These are phyloP conservation scores for Prunus mume DNA, from an alignment of 306 rosid species.

Conservation along the genomic window DNA sequence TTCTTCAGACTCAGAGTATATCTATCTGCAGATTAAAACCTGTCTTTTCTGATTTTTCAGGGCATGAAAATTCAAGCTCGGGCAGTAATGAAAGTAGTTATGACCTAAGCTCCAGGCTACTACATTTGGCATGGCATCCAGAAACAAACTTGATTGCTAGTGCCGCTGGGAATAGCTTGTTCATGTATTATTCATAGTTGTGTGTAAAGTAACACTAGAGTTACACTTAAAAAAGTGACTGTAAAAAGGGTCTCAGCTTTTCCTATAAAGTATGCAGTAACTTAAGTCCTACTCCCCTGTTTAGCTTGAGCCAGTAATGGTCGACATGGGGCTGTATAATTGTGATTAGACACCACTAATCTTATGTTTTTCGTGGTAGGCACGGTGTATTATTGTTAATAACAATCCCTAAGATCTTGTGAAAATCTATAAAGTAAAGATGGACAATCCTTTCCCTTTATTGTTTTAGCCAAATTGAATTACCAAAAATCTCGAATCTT, in stretches of 20 bases:
- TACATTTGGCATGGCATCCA: slow-evolving; percentile 69
- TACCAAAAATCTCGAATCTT: not conserved
- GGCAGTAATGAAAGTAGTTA: slow-evolving; percentile 23
- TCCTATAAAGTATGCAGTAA: not conserved
- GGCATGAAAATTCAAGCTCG: slow-evolving; percentile 33
- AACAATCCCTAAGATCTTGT: not conserved
- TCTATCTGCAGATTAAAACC: not conserved
- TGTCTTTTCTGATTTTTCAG: slow-evolving; percentile 29
- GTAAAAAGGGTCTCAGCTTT: not conserved
- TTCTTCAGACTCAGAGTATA: not conserved
- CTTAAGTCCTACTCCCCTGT: not conserved
- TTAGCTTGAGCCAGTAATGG: not conserved
- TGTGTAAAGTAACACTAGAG: slow-evolving; percentile 17
- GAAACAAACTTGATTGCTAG: slow-evolving; percentile 52
- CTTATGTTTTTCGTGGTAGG: not conserved
- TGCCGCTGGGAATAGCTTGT: slow-evolving; percentile 56
- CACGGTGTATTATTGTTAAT: not conserved
- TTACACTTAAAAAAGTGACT: not conserved
- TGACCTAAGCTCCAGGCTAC: slow-evolving; percentile 40
- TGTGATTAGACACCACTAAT: not conserved
- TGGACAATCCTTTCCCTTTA: not conserved
- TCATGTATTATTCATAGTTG: slow-evolving; percentile 46
- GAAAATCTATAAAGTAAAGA: not conserved
- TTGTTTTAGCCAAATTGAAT: not conserved
- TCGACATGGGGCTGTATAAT: not conserved